Base-by-base conservation (phyloP, 345 rosid genomes). In the Gossypium arboreum region DNA sequence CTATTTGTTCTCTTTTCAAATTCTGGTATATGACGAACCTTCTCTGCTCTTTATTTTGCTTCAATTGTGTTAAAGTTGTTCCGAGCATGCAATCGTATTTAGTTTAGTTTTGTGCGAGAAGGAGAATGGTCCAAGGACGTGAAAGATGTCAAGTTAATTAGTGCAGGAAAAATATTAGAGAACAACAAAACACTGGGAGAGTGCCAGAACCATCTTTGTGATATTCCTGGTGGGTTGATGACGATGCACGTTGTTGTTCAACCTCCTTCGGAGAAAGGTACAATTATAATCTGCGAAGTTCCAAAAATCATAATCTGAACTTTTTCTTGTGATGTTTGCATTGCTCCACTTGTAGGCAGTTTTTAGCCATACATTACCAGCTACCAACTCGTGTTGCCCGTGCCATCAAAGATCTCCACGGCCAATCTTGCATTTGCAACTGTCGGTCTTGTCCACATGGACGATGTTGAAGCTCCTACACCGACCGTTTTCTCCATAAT, bases 171-270 rank as follows among this genome's bases (percentile, higher is more conserved):
- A 79, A 85, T 95, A 81, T 84, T 95, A 79, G 99, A 91, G 77
- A 95, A 93, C 87, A 91, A 76, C 84, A 89, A 83, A 84, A 93
- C 92, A 3, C 81, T 93, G 44, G 90, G 88, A n/a, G 97, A 93
- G 71, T 95, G 96, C 78, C 90, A 81, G 75, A 93, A 92, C 76
- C 96, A 97, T 2, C 85, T 95, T 29, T 87, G 89, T 80, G 93
- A 88, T 77, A 82, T 88, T 45, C 94, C 91, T 13, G 97, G 93
- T 25, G 92, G 93, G 54, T 90, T 95, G 68, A 95, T 94, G 75
- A 95, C 99, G 48, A 95, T 95, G 98, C 99, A 95, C 25, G 98
- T 95, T 43, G 88, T 95, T 77, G 90, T 95, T 82, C 97, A 95
- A 80, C 93, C 93, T 55, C 59, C 92, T 9, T 8, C 50, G 7